phyloP scores from a whole-genome alignment of 768 basidiomycete genomes.

The Sporobolomyces phaffii region DNA sequence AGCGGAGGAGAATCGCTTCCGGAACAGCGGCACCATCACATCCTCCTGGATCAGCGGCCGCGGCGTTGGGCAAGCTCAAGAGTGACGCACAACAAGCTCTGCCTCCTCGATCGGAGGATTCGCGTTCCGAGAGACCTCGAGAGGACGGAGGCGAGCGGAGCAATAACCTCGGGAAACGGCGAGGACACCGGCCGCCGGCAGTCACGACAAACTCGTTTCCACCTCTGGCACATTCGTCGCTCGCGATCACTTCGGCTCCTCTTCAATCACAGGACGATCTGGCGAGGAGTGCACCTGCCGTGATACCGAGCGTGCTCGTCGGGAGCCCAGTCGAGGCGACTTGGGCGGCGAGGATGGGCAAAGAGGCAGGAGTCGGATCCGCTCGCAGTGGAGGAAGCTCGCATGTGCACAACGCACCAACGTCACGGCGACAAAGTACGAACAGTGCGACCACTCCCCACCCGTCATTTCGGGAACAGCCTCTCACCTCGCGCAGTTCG shows the following conservation, averaged over 20 bases:
- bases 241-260: neutral
- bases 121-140: neutral
- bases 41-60: neutral
- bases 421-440: neutral
- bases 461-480: neutral
- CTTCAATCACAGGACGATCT: neutral
- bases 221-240: neutral
- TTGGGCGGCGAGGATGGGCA: neutral
- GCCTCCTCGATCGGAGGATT: neutral
- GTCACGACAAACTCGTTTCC: neutral
- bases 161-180: constrained; percentile 2
- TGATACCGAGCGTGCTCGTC: constrained; percentile 23
- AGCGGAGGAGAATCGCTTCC: neutral
- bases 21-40: neutral
- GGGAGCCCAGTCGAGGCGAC: constrained; percentile 19
- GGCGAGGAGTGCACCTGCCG: neutral
- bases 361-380: neutral
- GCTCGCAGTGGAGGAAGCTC: neutral
- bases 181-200: constrained; percentile 25
- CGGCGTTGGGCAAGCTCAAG: constrained; percentile 1
- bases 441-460: neutral
- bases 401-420: neutral
- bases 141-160: neutral
- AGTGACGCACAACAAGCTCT: neutral
- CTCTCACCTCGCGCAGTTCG: neutral